Percentiles rank a stretch among this genome's conserved stretches.
phyloP scores from a whole-genome alignment of 148 eudicot genomes.

The Arbutus unedo region DNA sequence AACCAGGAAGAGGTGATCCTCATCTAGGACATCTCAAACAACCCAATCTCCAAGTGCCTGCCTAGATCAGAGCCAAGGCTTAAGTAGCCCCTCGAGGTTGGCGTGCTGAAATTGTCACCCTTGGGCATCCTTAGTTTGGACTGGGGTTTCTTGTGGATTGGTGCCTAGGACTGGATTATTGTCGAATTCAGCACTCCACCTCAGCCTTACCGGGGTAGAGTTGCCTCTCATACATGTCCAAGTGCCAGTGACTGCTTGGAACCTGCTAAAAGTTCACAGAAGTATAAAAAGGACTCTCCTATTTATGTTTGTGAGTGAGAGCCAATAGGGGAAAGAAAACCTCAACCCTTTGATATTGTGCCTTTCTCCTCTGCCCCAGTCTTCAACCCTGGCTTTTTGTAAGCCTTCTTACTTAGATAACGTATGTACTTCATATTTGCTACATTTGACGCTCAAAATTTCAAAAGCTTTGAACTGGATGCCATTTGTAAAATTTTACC shows the following conservation, averaged over 20 bases:
- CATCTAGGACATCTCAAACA: not conserved
- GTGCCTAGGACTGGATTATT: not conserved
- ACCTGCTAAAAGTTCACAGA: not conserved
- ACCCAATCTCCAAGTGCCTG: not conserved
- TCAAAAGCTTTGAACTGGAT: not conserved
- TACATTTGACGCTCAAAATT: not conserved
- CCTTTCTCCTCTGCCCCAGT: not conserved
- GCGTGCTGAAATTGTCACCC: not conserved
- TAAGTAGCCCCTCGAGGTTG: constrained; percentile 3
- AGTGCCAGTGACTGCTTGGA: not conserved
- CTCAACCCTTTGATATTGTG: not conserved
- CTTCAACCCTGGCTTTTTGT: not conserved
- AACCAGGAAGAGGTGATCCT: not conserved
- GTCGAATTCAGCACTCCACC: not conserved
- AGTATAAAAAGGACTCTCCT: not conserved
- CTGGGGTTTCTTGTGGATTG: not conserved
- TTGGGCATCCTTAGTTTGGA: not conserved
- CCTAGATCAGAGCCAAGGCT: not conserved
- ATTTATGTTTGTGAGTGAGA: not conserved
- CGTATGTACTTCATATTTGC: not conserved
- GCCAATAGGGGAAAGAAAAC: not conserved
- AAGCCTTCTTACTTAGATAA: not conserved
- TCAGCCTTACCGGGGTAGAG: not conserved
- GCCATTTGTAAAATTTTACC: not conserved
- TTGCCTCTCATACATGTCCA: not conserved